Evolutionary conservation across 2,329 filamentous ascomycete species (phyloP), one percentile per base, ranked within the genome.

Genomic region (Chrysoporthe cubensis): DNA sequence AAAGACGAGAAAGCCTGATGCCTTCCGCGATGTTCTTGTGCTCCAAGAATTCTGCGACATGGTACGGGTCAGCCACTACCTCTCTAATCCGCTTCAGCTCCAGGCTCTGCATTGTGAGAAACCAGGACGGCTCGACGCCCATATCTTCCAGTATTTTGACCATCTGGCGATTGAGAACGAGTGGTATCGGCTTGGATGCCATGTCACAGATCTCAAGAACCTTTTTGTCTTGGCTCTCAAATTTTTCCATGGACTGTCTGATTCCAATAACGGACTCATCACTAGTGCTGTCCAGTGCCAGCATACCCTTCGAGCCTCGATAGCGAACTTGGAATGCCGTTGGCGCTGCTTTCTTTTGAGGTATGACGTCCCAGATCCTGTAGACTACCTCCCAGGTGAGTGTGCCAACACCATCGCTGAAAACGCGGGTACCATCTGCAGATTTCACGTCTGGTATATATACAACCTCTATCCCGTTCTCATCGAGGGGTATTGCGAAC

Each of bases 131-230:
- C 0, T 82, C 75, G 0, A 91, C 88, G 0, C 85, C 84, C 76
- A 95, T 88, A 71, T 96, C 93, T 74, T 97, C 93, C 0, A 97
- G 77, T 5, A 96, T 93, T 75, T 96, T 96, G 79, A 96, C 93
- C 69, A 94, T 83, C 71, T 92, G 92, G 0, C 91, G 88, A 73
- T 96, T 96, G 1, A 96, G 83, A 21, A 89, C 87, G 71, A 94
- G 82, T 0, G 86, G 86, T 7, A 95, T 83, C 0, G 91, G 89
- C 62, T 84, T 87, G 48, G 87, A 88, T 0, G 88, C 89, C 54
- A 87, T 84, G 59, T 90, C 91, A 73, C 91, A 94, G 57, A 94
- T 92, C 69, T 91, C 91, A 1, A 95, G 81, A 62, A 90, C 84
- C 4, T 75, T 76, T 1, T 75, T 79, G 50, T 86, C 82, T 0